Base-by-base conservation (phyloP, 2,329 filamentous ascomycete species). In the Colletotrichum trifolii region DNA sequence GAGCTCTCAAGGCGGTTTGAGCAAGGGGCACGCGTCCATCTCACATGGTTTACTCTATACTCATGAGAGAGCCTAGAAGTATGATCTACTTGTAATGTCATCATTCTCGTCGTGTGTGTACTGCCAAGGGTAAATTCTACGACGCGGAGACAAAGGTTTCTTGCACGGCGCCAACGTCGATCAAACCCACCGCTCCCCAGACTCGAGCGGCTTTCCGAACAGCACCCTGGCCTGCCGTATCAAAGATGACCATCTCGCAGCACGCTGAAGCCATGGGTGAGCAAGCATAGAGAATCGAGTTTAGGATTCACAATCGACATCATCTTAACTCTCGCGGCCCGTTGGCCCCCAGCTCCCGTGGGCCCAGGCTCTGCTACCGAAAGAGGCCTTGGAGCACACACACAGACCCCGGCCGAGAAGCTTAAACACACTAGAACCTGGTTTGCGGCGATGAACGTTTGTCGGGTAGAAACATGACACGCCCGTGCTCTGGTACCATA, bases 381-480 rank as follows among this genome's bases (percentile, higher is more conserved):
- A 46, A 17, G 7, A 10, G 7, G 43, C 6, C 48, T 54, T 40
- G 33, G 12, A 13, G 13, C 17, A 46, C 53, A 49, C 35, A 43
- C 55, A 60, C 48, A 54, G 57, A 54, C 35, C 40, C 9, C 15
- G 34, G 39, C 17, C n/a, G n/a, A 33, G 45, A 52, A 55, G 62
- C 39, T 55, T 62, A 36, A 47, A 55, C 40, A 54, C 4, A 46
- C 50, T 15, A 15, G 35, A 40, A 42, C 57, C 45, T 55, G 50
- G 57, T 43, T 11, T 25, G 62, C 39, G 39, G 57, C 57, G 62
- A 65, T 11, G 46, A 56, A 56, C 52, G 57, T 62, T 65, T 65
- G 45, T 47, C 50, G n/a, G 13, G 57, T 52, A n/a, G 35, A 61
- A 61, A 61, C 57, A 61, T 61, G 62, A 45, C 50, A 61, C 57